Conservation (phyloP, 2,329 filamentous ascomycete genomes). For the Colletotrichum karsti region DNA sequence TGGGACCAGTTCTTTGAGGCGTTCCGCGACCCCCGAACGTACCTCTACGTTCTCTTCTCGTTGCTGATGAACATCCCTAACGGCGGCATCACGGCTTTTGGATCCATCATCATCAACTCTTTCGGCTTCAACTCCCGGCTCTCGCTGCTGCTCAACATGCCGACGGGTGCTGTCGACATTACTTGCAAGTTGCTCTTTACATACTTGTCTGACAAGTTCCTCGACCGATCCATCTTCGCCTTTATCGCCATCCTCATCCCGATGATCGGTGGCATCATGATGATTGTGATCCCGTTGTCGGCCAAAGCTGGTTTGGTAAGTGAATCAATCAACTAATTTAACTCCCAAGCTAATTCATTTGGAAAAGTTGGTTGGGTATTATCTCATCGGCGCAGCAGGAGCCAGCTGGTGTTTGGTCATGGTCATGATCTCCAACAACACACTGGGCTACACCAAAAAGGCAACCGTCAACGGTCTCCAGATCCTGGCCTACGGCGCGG, state of each 20-base stretch:
- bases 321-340: too few species aligned
- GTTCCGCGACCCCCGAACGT: conserved; percentile 58
- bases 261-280: conserved; percentile 37
- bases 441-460: conserved; percentile 39
- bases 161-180: conserved; percentile 30
- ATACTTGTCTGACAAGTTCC: conserved; percentile 34
- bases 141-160: conserved; percentile 30
- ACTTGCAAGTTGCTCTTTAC: conserved; percentile 34
- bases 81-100: conserved; percentile 32
- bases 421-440: conserved; percentile 38
- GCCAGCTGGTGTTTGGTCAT: conserved; percentile 36
- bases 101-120: conserved; percentile 29
- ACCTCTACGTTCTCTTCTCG: conserved; percentile 59
- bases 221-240: conserved; percentile 35
- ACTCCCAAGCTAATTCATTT: too few species aligned
- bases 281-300: conserved; percentile 34
- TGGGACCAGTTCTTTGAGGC: conserved; percentile 54
- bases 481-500: conserved; percentile 31
- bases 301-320: conserved; percentile 34
- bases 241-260: conserved; percentile 36
- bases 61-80: conserved; percentile 35
- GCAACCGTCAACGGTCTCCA: conserved; percentile 35
- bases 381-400: conserved; percentile 34
- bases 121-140: conserved; percentile 30
- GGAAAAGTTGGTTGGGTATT: conserved; percentile 34